phyloP scores from a whole-genome alignment of 169 alveolate species.

The Cryptosporidium canis region DNA sequence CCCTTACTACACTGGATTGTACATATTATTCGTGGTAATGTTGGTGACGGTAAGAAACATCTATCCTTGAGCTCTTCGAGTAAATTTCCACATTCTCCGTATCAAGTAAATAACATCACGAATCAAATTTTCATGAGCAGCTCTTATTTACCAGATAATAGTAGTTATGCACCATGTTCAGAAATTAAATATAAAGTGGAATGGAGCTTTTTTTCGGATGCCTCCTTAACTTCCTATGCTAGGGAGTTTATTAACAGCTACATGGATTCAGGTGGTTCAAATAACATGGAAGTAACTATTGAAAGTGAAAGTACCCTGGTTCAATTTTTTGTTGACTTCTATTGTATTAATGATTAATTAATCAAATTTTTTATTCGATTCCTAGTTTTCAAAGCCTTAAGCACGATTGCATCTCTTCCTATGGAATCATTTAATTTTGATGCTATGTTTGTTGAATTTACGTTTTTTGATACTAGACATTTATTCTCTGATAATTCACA shows the following conservation, averaged over 20 bases:
- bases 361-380: conserved; percentile 52
- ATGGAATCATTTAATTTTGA: conserved; percentile 39
- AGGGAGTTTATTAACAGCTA: conserved; percentile 21
- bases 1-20: conserved; percentile 62
- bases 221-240: not conserved
- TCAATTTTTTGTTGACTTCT: conserved; percentile 26
- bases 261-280: not conserved
- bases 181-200: conserved; percentile 56
- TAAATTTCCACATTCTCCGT: not conserved
- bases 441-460: not conserved
- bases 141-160: not conserved
- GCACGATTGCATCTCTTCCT: conserved; percentile 54
- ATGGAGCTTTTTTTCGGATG: conserved; percentile 8
- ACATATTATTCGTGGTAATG: conserved; percentile 13
- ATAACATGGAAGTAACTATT: conserved; percentile 23
- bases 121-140: not conserved
- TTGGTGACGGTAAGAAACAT: conserved; percentile 23
- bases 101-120: not conserved
- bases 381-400: conserved; percentile 56
- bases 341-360: conserved; percentile 20
- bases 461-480: not conserved
- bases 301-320: conserved; percentile 15
- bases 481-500: not conserved
- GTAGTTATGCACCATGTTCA: not conserved
- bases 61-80: not conserved